Conservation (phyloP, 163 green algal genomes). For the Trebouxia gelatinosa region DNA sequence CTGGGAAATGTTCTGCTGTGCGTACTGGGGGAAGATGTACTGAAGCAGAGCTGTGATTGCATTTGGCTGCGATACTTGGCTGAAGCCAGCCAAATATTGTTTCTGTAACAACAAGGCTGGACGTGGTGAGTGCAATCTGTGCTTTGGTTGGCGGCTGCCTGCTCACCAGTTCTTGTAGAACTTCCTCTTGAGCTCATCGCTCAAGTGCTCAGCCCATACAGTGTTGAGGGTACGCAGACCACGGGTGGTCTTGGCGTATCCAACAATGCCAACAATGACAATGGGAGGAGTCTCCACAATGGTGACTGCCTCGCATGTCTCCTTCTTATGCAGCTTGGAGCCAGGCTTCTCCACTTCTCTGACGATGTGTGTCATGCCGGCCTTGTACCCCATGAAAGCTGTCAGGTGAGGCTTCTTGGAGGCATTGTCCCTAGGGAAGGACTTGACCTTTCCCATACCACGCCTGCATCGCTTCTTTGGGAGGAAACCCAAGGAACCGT, state of each 20-base stretch:
- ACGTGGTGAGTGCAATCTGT: background rate
- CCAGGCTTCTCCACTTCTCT: conserved; percentile 99
- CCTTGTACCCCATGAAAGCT: conserved; percentile 99
- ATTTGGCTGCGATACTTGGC: background rate
- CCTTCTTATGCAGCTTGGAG: conserved; percentile 99
- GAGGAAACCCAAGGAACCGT: conserved; percentile 97
- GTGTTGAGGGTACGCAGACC: conserved; percentile 92
- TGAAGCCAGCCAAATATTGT: background rate
- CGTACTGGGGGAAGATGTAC: background rate
- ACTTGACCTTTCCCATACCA: conserved; percentile 92
- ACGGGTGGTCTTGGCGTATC: conserved; percentile 92
- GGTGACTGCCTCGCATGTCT: conserved; percentile 96
- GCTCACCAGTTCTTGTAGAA: conserved; percentile 98
- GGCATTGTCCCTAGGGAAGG: conserved; percentile 94
- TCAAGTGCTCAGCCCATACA: conserved; percentile 97
- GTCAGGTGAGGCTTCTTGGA: conserved; percentile 92
- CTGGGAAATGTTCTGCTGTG: background rate
- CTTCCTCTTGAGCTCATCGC: conserved; percentile 89
- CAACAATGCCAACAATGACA: conserved; percentile 95
- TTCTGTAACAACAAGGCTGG: background rate
- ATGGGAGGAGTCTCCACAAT: conserved; percentile 97
- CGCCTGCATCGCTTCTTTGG: conserved; percentile 95
- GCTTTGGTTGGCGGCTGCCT: background rate
- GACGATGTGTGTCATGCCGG: conserved; percentile 99
- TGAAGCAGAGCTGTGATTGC: too few relatives aligned